These are phyloP conservation scores for Wickerhamia fluorescens DNA, from an alignment of 805 yeast genomes.

Conservation along the genomic window DNA sequence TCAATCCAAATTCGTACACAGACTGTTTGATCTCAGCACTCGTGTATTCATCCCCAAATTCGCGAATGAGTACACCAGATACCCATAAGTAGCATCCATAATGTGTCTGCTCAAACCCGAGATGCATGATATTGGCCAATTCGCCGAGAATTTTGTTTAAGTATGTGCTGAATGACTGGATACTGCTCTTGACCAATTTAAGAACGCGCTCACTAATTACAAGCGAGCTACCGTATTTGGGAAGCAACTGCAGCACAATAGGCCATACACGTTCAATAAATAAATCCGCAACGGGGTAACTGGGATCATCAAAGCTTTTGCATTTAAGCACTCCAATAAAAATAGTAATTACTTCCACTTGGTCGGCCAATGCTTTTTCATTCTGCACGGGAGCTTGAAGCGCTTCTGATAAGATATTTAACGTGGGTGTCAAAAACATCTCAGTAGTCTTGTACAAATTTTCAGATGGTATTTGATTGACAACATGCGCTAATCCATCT, in stretches of 20 bases:
- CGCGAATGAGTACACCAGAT: conserved; percentile 68
- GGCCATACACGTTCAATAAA: conserved; percentile 57
- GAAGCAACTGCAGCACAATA: conserved; percentile 39
- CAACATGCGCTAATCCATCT: conserved; percentile 84
- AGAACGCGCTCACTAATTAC: conserved; percentile 68
- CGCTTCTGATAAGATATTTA: conserved; percentile 31
- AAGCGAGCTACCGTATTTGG: conserved; percentile 50
- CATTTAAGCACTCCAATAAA: conserved; percentile 54
- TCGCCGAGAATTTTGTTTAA: conserved; percentile 53
- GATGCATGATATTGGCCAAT: conserved; percentile 58
- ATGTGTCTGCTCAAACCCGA: conserved; percentile 62
- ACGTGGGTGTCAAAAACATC: conserved; percentile 62
- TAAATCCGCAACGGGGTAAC: conserved; percentile 47
- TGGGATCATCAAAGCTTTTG: conserved; percentile 24
- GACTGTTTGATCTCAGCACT: conserved; percentile 46
- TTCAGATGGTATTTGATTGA: conserved; percentile 52
- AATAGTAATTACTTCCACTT: conserved; percentile 60
- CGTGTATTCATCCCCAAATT: conserved; percentile 53
- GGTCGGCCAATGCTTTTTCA: conserved; percentile 45
- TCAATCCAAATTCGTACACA: conserved; percentile 67
- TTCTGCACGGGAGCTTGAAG: conserved; percentile 1
- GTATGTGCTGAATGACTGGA: conserved; percentile 55
- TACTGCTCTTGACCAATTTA: conserved; percentile 58
- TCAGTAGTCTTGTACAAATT: conserved; percentile 47
- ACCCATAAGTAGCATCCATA: conserved; percentile 88